A percentile compares a stretch with the other conserved stretches of the same genome.
Evolutionary conservation across 441 rosid genomes (phyloP).

Genomic region (Flueggea neowawraea): DNA sequence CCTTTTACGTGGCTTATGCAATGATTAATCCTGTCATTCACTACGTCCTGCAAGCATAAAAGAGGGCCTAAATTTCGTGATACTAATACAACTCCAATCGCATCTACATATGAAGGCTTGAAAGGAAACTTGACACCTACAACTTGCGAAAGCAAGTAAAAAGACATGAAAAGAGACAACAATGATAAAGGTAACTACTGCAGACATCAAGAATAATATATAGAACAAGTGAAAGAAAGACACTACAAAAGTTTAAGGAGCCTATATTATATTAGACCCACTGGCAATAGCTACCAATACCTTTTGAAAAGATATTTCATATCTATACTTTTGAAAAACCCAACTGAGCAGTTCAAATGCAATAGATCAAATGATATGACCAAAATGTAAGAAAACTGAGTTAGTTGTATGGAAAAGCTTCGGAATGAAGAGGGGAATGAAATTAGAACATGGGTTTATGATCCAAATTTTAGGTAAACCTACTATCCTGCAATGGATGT

Average conservation of each 20-base stretch:
- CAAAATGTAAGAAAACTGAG: not conserved
- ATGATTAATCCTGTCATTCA: slow-evolving; percentile 72
- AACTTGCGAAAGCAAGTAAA: no score
- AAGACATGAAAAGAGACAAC: no score
- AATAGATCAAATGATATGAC: not conserved
- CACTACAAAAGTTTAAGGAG: no score
- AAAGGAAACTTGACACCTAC: not conserved
- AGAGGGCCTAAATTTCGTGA: not conserved
- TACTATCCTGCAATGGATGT: no score
- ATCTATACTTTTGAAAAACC: not conserved
- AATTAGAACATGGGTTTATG: no score
- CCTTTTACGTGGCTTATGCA: slow-evolving; percentile 78
- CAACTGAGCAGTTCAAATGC: not conserved
- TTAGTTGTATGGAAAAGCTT: not conserved
- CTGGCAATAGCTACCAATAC: not conserved
- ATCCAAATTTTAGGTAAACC: no score
- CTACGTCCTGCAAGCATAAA: slow-evolving; percentile 49
- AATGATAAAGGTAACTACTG: no score
- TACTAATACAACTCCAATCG: not conserved
- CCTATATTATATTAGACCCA: not conserved
- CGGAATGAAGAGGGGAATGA: not conserved
- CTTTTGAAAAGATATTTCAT: not conserved
- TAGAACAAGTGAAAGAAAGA: no score
- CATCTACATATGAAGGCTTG: no score
- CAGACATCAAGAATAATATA: no score